phyloP scores from a whole-genome alignment of 2,329 filamentous ascomycete species.

The Pezicula rhizophila region DNA sequence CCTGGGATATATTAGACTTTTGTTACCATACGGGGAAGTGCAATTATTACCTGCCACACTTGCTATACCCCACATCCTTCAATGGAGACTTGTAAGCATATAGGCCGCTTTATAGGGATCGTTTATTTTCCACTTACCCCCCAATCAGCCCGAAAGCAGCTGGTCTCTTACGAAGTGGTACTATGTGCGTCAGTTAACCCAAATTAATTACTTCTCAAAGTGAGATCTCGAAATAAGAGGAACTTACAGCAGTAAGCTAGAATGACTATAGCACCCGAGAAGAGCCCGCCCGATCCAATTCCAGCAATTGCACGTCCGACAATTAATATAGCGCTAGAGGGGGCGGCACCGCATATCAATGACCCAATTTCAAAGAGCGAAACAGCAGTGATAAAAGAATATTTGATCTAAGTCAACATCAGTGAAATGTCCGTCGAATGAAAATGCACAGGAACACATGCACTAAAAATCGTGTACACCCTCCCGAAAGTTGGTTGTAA shows the following conservation, averaged over 20 bases:
- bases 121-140: neutral
- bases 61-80: constrained; percentile 13
- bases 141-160: neutral
- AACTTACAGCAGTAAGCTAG: constrained; percentile 17
- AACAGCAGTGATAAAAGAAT: constrained; percentile 22
- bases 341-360: constrained; percentile 28
- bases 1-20: too few species aligned
- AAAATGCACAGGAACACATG: constrained; percentile 24
- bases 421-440: constrained; percentile 3
- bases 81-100: constrained; percentile 9
- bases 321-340: constrained; percentile 27
- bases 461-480: constrained; percentile 26
- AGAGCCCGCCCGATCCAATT: constrained; percentile 25
- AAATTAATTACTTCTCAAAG: neutral
- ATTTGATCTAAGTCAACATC: constrained; percentile 14
- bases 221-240: neutral
- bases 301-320: constrained; percentile 29
- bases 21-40: too few species aligned
- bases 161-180: constrained; percentile 12
- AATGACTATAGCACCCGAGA: constrained; percentile 27
- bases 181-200: neutral
- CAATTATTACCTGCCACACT: constrained; percentile 13
- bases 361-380: constrained; percentile 26
- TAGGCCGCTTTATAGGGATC: neutral
- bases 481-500: constrained; percentile 23